Base-by-base conservation (phyloP, 1,284 basidiomycete species). In the Tilletia walkeri region DNA sequence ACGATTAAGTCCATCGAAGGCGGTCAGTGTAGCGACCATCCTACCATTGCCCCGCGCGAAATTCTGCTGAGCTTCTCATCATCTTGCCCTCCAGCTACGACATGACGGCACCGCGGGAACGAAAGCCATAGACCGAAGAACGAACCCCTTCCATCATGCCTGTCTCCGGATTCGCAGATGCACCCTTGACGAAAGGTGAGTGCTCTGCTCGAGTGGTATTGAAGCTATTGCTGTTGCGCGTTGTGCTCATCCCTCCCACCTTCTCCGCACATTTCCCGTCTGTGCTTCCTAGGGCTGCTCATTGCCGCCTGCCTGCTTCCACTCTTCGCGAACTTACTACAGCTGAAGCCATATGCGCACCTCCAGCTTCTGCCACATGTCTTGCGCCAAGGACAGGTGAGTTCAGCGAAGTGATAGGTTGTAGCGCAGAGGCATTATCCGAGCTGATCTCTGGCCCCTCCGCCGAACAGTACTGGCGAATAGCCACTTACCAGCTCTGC, bases 261-360 rank as follows among this genome's bases (percentile, higher is more conserved):
- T 53, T 18, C 16, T n/a, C 50, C 50, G 47, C 47, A n/a, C 41
- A 9, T 45, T 45, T 45, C 6, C 41, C 41, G 41, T 45, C 41
- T 14, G 41, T 63, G 34, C 24, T n/a, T n/a, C 9, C 12, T 38
- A 63, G 59, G 59, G 59, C 59, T 63, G 59, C 59, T 63, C 18
- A 38, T 63, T 38, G 18, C 39, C 34, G 3, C 36, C 34, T 63
- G 59, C 59, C 34, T 63, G 38, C 59, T 63, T 14, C 59, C 59
- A 14, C 36, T 63, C 14, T 18, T 63, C 34, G 36, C 34, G 36
- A 63, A 39, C 39, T 6, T 63, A 34, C 59, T 63, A 7, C 59
- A 36, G 38, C n/a, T 63, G 34, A 63, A 63, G 36, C 59, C 59
- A 39, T 63, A 63, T 41, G 59, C 59, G 14, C 59, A 63, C n/a